Conservation (phyloP, 2,329 filamentous ascomycete genomes). For the Aaosphaeria arxii region DNA sequence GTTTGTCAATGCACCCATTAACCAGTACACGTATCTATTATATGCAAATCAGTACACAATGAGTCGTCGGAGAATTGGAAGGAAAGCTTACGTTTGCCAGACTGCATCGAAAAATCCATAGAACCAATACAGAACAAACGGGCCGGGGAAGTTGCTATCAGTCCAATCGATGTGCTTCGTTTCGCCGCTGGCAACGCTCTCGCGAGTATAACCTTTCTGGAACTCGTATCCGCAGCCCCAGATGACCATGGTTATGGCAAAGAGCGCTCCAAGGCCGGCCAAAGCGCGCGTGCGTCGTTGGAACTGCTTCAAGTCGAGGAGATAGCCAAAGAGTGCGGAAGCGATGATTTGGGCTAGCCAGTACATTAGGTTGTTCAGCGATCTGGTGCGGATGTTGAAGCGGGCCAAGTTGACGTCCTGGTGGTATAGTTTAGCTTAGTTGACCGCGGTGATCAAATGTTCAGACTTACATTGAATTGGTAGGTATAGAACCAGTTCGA, state of each 20-base stretch:
- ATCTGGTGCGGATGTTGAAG: slow-evolving; percentile 71
- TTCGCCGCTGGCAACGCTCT: slow-evolving; percentile 19
- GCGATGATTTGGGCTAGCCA: slow-evolving; percentile 77
- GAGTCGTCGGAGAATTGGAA: slow-evolving; percentile 47
- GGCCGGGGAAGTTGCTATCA: slow-evolving; percentile 65
- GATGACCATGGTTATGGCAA: slow-evolving; percentile 69
- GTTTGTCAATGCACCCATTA: slow-evolving; percentile 91
- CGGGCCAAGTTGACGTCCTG: slow-evolving; percentile 62
- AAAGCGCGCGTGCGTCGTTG: slow-evolving; percentile 68
- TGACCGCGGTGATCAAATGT: too few relatives aligned
- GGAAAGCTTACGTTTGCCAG: slow-evolving; percentile 90
- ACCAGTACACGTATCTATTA: slow-evolving; percentile 48
- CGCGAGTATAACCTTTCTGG: slow-evolving; percentile 59
- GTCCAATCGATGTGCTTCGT: slow-evolving; percentile 60
- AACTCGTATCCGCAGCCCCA: slow-evolving; percentile 84
- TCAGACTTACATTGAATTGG: slow-evolving; percentile 58
- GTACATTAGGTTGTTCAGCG: slow-evolving; percentile 78
- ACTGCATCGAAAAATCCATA: slow-evolving; percentile 86
- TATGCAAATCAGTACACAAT: not conserved
- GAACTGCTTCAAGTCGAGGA: slow-evolving; percentile 58
- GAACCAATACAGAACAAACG: slow-evolving; percentile 87
- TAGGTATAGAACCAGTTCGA: slow-evolving; percentile 81
- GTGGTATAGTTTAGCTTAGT: too few relatives aligned
- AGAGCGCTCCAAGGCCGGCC: slow-evolving; percentile 58
- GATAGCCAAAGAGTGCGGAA: slow-evolving; percentile 68